Evolutionary conservation across 2,329 filamentous ascomycete species (phyloP).

Genomic region (Aspergillus pseudotamarii): DNA sequence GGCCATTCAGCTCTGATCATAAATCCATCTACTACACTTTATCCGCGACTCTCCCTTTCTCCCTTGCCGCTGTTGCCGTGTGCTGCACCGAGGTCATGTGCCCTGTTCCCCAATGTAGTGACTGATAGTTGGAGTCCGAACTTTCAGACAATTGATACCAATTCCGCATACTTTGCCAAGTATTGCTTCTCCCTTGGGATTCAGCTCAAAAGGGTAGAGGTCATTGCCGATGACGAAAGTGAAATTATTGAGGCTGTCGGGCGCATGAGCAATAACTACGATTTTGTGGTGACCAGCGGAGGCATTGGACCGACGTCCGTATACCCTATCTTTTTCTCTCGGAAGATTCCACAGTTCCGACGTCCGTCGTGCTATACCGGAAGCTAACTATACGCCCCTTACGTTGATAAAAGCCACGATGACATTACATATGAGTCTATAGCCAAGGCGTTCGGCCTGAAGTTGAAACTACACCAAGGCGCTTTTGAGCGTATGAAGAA

Average conservation of each 20-base stretch:
- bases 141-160: conserved; percentile 64
- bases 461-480: conserved; percentile 74
- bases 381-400: conserved; percentile 11
- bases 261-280: conserved; percentile 86
- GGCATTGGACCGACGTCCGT: conserved; percentile 92
- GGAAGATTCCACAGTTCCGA: not conserved
- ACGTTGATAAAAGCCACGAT: conserved; percentile 72
- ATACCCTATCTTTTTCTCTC: conserved; percentile 8
- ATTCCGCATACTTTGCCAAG: conserved; percentile 66
- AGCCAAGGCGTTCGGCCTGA: conserved; percentile 80
- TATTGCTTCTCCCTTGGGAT: conserved; percentile 68
- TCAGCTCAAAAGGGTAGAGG: conserved; percentile 81
- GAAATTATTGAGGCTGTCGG: conserved; percentile 87
- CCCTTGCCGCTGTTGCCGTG: not conserved
- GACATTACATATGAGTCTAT: conserved; percentile 97
- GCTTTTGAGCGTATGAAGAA: conserved; percentile 82
- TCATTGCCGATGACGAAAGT: conserved; percentile 87
- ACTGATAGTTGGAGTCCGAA: not conserved
- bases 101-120: not conserved
- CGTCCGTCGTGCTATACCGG: not conserved
- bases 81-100: not conserved
- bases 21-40: not conserved
- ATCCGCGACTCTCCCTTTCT: not conserved
- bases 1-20: not conserved
- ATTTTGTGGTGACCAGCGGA: conserved; percentile 93